These are phyloP conservation scores for Lipomyces oligophaga DNA, from an alignment of 805 yeast species.

Conservation along the genomic window DNA sequence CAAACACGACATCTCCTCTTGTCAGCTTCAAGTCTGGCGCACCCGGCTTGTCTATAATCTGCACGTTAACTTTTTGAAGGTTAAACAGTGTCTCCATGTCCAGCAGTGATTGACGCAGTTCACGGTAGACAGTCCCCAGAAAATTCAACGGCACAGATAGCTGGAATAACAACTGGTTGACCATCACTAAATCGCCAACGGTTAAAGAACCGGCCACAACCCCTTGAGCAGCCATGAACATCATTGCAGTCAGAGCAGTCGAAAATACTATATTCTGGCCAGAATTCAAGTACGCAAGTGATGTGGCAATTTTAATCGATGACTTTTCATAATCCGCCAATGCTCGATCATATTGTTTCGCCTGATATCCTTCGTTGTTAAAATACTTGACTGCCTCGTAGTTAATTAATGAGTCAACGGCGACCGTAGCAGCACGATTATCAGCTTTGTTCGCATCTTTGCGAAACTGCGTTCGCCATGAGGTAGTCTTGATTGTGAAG, in stretches of 20 bases:
- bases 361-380: constrained; percentile 81
- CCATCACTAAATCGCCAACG: constrained; percentile 91
- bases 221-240: constrained; percentile 91
- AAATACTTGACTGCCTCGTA: constrained; percentile 93
- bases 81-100: constrained; percentile 96
- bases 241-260: constrained; percentile 88
- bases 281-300: constrained; percentile 66
- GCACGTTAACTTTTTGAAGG: constrained; percentile 69
- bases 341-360: constrained; percentile 72
- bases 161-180: constrained; percentile 94
- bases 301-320: constrained; percentile 67
- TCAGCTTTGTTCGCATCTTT: constrained; percentile 89
- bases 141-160: constrained; percentile 91
- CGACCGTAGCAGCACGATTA: constrained; percentile 91
- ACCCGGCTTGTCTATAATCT: constrained; percentile 56
- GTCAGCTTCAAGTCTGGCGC: constrained; percentile 59
- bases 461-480: constrained; percentile 94
- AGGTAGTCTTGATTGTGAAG: constrained; percentile 86
- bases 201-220: constrained; percentile 77
- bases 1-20: constrained; percentile 80
- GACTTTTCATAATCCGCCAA: constrained; percentile 69
- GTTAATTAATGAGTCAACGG: constrained; percentile 88
- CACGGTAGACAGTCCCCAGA: constrained; percentile 92
- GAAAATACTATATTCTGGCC: constrained; percentile 82
- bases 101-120: constrained; percentile 81